Percentiles rank a stretch among this genome's conserved stretches.
Conservation (phyloP, 1,284 basidiomycete genomes). For the Cryptococcus hybrid region DNA sequence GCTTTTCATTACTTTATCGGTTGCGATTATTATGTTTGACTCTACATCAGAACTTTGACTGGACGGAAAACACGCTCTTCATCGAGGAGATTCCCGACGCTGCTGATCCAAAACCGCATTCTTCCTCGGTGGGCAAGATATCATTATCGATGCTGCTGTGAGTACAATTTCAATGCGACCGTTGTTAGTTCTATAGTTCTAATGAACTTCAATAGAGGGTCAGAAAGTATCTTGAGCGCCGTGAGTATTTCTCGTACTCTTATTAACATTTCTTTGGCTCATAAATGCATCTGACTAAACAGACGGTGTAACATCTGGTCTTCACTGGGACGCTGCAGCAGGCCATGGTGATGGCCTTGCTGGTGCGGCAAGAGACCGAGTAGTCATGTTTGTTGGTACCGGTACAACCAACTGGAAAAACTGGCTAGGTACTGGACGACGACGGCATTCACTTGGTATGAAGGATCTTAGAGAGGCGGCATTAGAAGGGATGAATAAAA, state of each 20-base stretch:
- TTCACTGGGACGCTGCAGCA: constrained; percentile 67
- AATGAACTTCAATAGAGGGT: constrained; percentile 57
- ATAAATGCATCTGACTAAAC: not conserved
- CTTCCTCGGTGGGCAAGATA: constrained; percentile 75
- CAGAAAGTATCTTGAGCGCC: constrained; percentile 63
- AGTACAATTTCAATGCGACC: not conserved
- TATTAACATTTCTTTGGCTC: constrained; percentile 6
- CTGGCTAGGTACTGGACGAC: constrained; percentile 27
- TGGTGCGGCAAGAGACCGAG: constrained; percentile 58
- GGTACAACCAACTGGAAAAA: constrained; percentile 39
- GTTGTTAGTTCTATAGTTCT: not conserved
- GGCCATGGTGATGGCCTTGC: constrained; percentile 71
- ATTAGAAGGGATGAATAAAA: constrained; percentile 1
- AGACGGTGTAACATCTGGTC: constrained; percentile 68
- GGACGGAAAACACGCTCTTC: constrained; percentile 80
- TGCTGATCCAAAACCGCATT: constrained; percentile 58
- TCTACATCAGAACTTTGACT: constrained; percentile 51
- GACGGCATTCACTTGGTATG: constrained; percentile 26
- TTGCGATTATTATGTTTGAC: not conserved
- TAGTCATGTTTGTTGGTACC: constrained; percentile 63
- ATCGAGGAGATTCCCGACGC: constrained; percentile 82
- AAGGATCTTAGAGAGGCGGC: constrained; percentile 11
- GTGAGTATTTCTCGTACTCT: constrained; percentile 18
- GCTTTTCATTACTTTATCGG: constrained; percentile 3
- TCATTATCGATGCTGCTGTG: constrained; percentile 64